phyloP scores from a whole-genome alignment of 139 green algal species.

The Micractinium conductrix region DNA sequence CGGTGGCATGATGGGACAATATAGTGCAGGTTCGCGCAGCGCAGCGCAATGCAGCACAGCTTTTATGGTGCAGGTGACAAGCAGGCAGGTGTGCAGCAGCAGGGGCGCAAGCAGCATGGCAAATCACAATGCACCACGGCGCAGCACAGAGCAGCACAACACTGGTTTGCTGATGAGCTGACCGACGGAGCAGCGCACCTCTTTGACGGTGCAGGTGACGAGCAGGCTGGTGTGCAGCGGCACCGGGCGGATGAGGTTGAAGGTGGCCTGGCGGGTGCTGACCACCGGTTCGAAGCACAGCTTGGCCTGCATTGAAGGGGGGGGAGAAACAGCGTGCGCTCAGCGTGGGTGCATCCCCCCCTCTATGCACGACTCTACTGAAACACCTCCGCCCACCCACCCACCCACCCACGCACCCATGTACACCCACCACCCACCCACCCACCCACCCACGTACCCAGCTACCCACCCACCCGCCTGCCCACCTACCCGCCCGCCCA shows the following conservation, averaged over 20 bases:
- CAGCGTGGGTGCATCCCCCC: not conserved
- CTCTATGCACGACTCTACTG: not conserved
- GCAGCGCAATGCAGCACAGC: no score
- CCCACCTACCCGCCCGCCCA: not conserved
- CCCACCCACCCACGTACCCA: not conserved
- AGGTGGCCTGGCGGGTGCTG: constrained; percentile 42
- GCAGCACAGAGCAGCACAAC: no score
- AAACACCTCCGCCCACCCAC: not conserved
- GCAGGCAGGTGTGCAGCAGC: no score
- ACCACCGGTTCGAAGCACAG: constrained; percentile 45
- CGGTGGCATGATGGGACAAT: no score
- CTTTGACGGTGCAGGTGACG: not conserved
- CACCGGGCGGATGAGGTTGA: constrained; percentile 45
- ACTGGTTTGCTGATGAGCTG: no score
- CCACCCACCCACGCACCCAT: not conserved
- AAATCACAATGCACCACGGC: no score
- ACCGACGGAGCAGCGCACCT: constrained; percentile 3
- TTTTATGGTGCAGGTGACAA: no score
- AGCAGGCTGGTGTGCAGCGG: constrained; percentile 43
- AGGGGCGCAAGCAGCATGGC: no score
- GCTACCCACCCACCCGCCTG: constrained; percentile 23
- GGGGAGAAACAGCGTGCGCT: no score
- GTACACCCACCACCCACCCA: no score
- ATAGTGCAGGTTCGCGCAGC: no score
- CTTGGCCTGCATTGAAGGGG: constrained; percentile 25